These are phyloP conservation scores for Suzukiozyma palmioleophila DNA, from an alignment of 1,139 yeast genomes.

Conservation along the genomic window DNA sequence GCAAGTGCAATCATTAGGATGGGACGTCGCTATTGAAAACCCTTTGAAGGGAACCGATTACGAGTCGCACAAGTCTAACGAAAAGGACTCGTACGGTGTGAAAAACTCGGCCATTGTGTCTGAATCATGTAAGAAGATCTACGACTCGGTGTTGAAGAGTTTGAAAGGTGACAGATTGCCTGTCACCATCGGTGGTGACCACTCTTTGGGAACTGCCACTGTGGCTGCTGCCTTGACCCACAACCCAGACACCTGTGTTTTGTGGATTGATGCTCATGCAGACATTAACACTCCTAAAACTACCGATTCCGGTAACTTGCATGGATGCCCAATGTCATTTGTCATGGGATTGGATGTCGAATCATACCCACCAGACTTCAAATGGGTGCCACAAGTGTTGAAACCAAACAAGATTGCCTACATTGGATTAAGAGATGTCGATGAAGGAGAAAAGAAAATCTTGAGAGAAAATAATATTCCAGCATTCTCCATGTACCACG, in stretches of 20 bases:
- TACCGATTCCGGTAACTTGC: slow-evolving; percentile 86
- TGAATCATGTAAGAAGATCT: slow-evolving; percentile 62
- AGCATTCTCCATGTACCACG: slow-evolving; percentile 94
- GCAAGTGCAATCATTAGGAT: slow-evolving; percentile 64
- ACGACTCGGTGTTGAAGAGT: slow-evolving; percentile 51
- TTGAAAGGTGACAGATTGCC: slow-evolving; percentile 60
- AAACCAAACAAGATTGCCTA: slow-evolving; percentile 75
- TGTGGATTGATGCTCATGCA: slow-evolving; percentile 99
- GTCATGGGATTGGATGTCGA: slow-evolving; percentile 71
- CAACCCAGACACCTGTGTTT: slow-evolving; percentile 81
- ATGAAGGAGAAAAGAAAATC: slow-evolving; percentile 74
- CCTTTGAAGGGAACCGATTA: slow-evolving; percentile 54
- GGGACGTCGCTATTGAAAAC: slow-evolving; percentile 55
- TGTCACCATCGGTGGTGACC: slow-evolving; percentile 93
- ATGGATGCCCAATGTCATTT: slow-evolving; percentile 95
- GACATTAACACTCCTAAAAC: slow-evolving; percentile 90
- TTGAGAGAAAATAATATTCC: slow-evolving; percentile 68
- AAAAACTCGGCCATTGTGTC: slow-evolving; percentile 79
- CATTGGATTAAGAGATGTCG: slow-evolving; percentile 93
- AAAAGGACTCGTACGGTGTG: slow-evolving; percentile 50
- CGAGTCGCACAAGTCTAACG: slow-evolving; percentile 36
- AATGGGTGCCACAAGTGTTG: slow-evolving; percentile 77
- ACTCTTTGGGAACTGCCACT: slow-evolving; percentile 93
- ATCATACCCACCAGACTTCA: slow-evolving; percentile 61
- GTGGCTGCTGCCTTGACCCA: slow-evolving; percentile 76